Conservation (phyloP, 164 flowering plant genomes). For the Umbilicus rupestris region DNA sequence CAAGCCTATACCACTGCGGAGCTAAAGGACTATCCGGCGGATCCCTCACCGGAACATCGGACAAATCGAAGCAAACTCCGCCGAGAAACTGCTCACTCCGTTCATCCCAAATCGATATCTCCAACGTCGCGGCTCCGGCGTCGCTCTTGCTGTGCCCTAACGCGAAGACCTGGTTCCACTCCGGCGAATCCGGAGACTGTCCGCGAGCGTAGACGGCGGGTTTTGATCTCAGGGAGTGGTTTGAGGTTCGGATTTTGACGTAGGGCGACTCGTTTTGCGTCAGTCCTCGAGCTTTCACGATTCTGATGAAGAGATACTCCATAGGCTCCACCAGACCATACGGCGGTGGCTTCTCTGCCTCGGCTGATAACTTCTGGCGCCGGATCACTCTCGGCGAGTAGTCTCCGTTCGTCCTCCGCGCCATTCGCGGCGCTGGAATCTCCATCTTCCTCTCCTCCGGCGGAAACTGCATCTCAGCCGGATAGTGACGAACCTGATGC, state of each 20-base stretch:
- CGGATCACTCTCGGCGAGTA: slow-evolving; percentile 45
- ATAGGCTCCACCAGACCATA: slow-evolving; percentile 82
- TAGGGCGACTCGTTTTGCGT: slow-evolving; percentile 32
- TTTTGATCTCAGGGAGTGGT: slow-evolving; percentile 36
- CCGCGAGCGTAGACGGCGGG: slow-evolving; percentile 41
- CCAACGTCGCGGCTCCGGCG: slow-evolving; percentile 31
- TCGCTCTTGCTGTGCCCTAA: slow-evolving; percentile 30
- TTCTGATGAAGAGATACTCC: slow-evolving; percentile 67
- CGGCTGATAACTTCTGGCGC: slow-evolving; percentile 17
- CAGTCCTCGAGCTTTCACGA: slow-evolving; percentile 70
- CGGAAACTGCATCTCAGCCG: neutral
- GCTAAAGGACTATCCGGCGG: slow-evolving; percentile 90
- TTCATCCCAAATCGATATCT: slow-evolving; percentile 71
- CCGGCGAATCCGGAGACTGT: slow-evolving; percentile 43
- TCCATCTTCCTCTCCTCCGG: slow-evolving; percentile 15
- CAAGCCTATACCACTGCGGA: slow-evolving; percentile 80
- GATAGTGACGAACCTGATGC: neutral
- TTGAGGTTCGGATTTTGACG: slow-evolving; percentile 48
- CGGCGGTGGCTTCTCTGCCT: slow-evolving; percentile 31
- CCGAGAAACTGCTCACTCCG: slow-evolving; percentile 60
- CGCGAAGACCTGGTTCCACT: slow-evolving; percentile 88
- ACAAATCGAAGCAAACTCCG: slow-evolving; percentile 78
- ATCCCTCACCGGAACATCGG: slow-evolving; percentile 74
- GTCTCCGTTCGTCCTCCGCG: slow-evolving; percentile 51
- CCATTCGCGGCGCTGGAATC: slow-evolving; percentile 23